Evolutionary conservation across 192 early-diverging fungal species (phyloP).

Genomic region (Coemansia sp.): DNA sequence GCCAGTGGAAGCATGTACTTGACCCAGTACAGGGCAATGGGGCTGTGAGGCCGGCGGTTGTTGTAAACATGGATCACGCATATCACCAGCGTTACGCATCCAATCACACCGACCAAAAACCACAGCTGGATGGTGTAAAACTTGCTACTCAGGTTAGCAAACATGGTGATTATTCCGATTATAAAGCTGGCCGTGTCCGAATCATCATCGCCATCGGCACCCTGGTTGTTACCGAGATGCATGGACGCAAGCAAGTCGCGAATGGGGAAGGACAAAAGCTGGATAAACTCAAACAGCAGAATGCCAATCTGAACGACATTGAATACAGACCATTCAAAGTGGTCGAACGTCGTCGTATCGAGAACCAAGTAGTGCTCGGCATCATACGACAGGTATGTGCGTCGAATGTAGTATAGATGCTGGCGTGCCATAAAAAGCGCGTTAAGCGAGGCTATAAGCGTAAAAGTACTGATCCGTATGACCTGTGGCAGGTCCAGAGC

Average conservation of each 20-base stretch:
- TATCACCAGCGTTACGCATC: conserved; percentile 23
- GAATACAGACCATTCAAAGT: conserved; percentile 51
- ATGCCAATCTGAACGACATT: conserved; percentile 72
- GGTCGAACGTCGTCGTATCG: conserved; percentile 37
- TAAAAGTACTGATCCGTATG: conserved; percentile 43
- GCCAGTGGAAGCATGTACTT: conserved; percentile 52
- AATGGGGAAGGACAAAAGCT: conserved; percentile 73
- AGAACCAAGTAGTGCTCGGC: conserved; percentile 46
- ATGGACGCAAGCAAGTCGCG: conserved; percentile 62
- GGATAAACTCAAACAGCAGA: conserved; percentile 72
- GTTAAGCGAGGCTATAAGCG: conserved; percentile 40
- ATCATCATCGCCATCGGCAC: conserved; percentile 2
- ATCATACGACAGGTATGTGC: conserved; percentile 43
- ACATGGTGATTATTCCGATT: conserved; percentile 45
- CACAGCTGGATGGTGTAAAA: conserved; percentile 52
- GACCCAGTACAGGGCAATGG: conserved; percentile 51
- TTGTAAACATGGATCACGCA: conserved; percentile 41
- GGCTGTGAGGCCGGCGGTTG: conserved; percentile 25
- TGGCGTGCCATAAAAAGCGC: conserved; percentile 52
- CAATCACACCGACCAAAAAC: conserved; percentile 43
- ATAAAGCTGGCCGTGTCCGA: conserved; percentile 43
- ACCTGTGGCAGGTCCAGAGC: conserved; percentile 28
- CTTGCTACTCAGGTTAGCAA: conserved; percentile 48
- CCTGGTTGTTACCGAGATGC: conserved; percentile 14
- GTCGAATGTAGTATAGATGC: conserved; percentile 52